These are phyloP conservation scores for Simmondsia chinensis DNA, from an alignment of 148 eudicot genomes.

Conservation along the genomic window DNA sequence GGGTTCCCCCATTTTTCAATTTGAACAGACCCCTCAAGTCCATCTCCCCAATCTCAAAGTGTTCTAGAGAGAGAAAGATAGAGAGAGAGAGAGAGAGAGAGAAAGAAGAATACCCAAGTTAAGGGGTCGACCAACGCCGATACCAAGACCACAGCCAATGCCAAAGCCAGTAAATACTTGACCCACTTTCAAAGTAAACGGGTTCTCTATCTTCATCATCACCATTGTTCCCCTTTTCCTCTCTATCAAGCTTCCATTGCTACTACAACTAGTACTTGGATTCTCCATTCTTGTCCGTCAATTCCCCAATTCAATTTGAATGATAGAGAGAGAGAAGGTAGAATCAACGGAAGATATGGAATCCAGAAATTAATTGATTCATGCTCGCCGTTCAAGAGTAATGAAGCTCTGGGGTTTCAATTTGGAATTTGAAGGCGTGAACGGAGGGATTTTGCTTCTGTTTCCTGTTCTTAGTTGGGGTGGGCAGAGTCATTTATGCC, in stretches of 20 bases:
- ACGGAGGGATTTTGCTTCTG: no score
- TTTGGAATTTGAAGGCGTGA: no score
- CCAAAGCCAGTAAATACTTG: slow-evolving; percentile 89
- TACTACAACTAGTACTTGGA: slow-evolving; percentile 13
- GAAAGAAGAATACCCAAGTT: slow-evolving; percentile 46
- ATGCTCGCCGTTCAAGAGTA: no score
- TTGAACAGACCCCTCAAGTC: slow-evolving; percentile 26
- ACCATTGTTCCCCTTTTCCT: slow-evolving; percentile 8
- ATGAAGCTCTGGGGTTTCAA: no score
- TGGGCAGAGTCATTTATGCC: no score
- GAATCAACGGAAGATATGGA: no score
- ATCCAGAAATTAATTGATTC: no score
- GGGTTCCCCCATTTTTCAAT: slow-evolving; percentile 17
- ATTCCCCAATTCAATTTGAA: no score
- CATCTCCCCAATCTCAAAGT: slow-evolving; percentile 13
- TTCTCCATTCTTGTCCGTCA: no score
- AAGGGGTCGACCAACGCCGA: slow-evolving; percentile 84
- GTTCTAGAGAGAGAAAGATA: background rate
- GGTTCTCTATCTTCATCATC: slow-evolving; percentile 46
- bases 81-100: background rate
- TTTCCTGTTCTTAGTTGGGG: no score
- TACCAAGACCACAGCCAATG: slow-evolving; percentile 85
- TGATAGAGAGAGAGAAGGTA: no score
- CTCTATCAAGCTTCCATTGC: slow-evolving; percentile 10
- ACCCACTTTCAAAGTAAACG: slow-evolving; percentile 67